phyloP scores from a whole-genome alignment of 2,329 filamentous ascomycete genomes.

The Calonectria leucothoes region DNA sequence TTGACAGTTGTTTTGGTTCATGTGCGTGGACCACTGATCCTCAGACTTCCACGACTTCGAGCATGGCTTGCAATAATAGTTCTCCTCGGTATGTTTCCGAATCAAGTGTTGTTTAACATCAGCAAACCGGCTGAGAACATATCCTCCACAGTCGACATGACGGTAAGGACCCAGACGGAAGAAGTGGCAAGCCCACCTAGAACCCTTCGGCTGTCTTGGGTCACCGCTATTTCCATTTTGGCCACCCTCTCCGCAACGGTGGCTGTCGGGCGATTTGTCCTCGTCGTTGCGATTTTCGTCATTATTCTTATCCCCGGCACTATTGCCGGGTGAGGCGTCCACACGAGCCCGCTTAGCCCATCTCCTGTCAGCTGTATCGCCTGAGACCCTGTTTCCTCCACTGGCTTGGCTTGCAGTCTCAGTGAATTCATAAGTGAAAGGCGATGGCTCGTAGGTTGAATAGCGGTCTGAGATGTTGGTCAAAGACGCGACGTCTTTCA shows the following conservation, averaged over 20 bases:
- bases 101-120: neutral
- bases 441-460: neutral
- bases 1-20: neutral
- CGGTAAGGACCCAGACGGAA: neutral
- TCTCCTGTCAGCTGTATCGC: neutral
- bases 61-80: neutral
- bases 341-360: neutral
- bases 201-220: too few relatives aligned
- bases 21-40: neutral
- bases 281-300: neutral
- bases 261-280: neutral
- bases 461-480: neutral
- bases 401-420: neutral
- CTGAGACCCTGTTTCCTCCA: neutral
- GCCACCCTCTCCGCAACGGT: too few relatives aligned
- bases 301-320: neutral
- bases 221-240: neutral
- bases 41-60: neutral
- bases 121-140: neutral
- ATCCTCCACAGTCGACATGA: neutral
- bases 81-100: neutral
- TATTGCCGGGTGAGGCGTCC: neutral
- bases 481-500: neutral
- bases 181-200: neutral
- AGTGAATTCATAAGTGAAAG: neutral